phyloP scores from a whole-genome alignment of 2,329 filamentous ascomycete species.

The Hypomyces rosellus region DNA sequence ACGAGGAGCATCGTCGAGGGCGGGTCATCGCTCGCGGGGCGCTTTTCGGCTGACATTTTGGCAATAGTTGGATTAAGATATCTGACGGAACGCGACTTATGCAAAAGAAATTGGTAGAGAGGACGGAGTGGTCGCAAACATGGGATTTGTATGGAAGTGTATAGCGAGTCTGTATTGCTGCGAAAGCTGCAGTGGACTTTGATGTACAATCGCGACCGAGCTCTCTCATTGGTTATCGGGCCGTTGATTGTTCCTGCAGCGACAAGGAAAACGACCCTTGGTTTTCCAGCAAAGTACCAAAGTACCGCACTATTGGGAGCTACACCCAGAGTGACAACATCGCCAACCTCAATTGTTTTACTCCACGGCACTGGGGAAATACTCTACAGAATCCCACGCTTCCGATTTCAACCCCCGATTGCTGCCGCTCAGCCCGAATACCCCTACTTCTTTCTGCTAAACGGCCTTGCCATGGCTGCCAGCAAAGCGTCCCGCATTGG shows the following conservation, averaged over 20 bases:
- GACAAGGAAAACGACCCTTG: conserved; percentile 13
- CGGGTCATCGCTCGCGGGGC: conserved; percentile 80
- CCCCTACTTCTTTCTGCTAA: background rate
- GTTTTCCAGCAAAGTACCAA: conserved; percentile 16
- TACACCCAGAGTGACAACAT: conserved; percentile 2
- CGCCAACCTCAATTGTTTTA: conserved; percentile 12
- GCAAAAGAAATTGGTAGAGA: too few relatives aligned
- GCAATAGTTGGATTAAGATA: too few relatives aligned
- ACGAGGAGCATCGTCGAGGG: conserved; percentile 74
- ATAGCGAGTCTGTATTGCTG: too few relatives aligned
- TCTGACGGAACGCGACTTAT: too few relatives aligned
- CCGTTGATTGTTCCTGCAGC: conserved; percentile 30
- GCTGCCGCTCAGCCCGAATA: background rate
- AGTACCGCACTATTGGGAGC: background rate
- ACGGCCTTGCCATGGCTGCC: conserved; percentile 41
- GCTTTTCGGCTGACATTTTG: conserved; percentile 85
- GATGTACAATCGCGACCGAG: background rate
- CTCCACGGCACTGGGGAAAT: background rate
- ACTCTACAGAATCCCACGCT: background rate
- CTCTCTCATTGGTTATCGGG: conserved; percentile 25
- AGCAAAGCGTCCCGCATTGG: conserved; percentile 56
- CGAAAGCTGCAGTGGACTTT: background rate
- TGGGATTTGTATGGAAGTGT: too few relatives aligned
- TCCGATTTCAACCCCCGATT: background rate
- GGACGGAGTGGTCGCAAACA: too few relatives aligned